phyloP scores from a whole-genome alignment of 179 eudicot species.

The Actinidia arguta region DNA sequence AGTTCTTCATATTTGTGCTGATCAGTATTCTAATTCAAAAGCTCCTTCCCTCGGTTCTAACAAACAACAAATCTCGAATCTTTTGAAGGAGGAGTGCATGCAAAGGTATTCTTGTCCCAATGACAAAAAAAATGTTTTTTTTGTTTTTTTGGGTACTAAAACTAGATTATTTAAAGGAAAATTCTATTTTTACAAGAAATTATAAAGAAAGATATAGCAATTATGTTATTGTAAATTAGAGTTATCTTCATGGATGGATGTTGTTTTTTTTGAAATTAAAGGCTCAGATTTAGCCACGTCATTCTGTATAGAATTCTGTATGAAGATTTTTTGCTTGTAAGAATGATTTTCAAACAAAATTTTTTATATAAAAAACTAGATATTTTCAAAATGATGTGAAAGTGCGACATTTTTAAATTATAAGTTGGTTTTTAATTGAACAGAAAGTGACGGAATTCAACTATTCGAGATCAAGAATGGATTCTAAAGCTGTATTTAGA shows the following conservation, averaged over 20 bases:
- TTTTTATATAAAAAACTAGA: too few relatives aligned
- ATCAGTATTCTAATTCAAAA: neutral
- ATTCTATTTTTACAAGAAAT: neutral
- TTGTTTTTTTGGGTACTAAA: too few relatives aligned
- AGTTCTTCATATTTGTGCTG: neutral
- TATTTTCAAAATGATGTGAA: neutral
- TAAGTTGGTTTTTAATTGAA: neutral
- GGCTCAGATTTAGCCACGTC: neutral
- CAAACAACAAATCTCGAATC: slow-evolving; percentile 16
- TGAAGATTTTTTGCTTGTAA: too few relatives aligned
- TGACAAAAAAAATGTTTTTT: too few relatives aligned
- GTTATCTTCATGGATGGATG: too few relatives aligned
- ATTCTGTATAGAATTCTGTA: too few relatives aligned
- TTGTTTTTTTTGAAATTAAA: neutral
- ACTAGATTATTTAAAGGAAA: neutral
- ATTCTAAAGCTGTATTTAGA: neutral
- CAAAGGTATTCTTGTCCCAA: slow-evolving; percentile 29
- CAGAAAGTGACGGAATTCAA: neutral
- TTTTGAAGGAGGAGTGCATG: slow-evolving; percentile 20
- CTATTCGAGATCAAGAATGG: neutral
- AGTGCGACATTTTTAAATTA: neutral
- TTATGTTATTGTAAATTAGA: too few relatives aligned
- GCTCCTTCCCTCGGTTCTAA: neutral
- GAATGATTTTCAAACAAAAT: too few relatives aligned
- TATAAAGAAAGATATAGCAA: neutral